Percentiles rank a stretch among this genome's conserved stretches.
Evolutionary conservation across 2,329 filamentous ascomycete species (phyloP).

Genomic region (Orbilia quercus): DNA sequence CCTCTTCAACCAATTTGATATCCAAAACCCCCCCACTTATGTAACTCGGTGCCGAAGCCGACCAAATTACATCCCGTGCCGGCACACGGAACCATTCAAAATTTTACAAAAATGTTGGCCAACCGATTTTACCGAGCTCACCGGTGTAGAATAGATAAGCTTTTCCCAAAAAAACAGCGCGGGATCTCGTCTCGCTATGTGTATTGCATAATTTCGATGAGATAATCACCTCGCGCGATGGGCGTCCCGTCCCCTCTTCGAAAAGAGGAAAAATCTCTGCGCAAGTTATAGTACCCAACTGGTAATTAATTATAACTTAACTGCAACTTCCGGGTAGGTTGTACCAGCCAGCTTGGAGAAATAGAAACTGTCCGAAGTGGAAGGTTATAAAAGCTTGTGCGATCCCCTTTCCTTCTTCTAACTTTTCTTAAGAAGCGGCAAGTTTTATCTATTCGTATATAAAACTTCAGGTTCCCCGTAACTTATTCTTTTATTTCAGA

Average conservation of each 20-base stretch:
- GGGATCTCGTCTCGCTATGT: conserved; percentile 14
- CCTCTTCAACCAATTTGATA: not conserved
- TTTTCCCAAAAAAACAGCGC: not conserved
- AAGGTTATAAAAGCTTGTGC: conserved; percentile 46
- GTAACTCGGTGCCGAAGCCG: conserved; percentile 26
- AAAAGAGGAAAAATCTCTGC: conserved; percentile 26
- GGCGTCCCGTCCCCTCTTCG: not conserved
- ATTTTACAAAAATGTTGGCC: not conserved
- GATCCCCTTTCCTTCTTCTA: conserved; percentile 18
- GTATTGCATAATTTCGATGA: conserved; percentile 32
- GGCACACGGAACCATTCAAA: not conserved
- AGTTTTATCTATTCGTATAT: conserved; percentile 27
- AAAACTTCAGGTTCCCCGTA: not conserved
- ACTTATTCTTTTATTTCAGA: not conserved
- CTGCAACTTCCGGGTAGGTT: too few species aligned
- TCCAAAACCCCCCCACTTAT: conserved; percentile 33
- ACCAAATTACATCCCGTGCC: conserved; percentile 16
- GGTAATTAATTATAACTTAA: too few species aligned
- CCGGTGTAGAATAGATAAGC: too few species aligned
- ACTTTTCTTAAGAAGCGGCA: conserved; percentile 9
- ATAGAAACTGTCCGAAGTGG: conserved; percentile 10
- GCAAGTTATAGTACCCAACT: too few species aligned
- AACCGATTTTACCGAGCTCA: conserved; percentile 42
- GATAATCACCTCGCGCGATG: conserved; percentile 17
- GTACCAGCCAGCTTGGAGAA: too few species aligned